phyloP scores from a whole-genome alignment of 805 yeast genomes.

The Candida andamanensis region DNA sequence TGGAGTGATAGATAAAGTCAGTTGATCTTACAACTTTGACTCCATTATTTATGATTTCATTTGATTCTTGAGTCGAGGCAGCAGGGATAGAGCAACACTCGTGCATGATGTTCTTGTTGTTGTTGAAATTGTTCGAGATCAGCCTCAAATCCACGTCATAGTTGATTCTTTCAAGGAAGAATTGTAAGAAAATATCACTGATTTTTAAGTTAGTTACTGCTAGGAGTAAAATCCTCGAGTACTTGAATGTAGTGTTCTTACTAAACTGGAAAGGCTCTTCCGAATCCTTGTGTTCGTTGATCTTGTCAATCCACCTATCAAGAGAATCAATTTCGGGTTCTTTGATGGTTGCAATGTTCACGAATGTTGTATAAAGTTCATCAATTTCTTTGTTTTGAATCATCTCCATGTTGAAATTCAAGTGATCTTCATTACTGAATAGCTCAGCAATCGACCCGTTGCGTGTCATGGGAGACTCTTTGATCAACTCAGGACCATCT shows the following conservation, averaged over 20 bases:
- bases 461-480: slow-evolving; percentile 1
- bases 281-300: slow-evolving; percentile 14
- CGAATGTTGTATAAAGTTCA: slow-evolving; percentile 67
- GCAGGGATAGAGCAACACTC: slow-evolving; percentile 48
- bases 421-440: neutral
- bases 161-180: slow-evolving; percentile 40
- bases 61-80: slow-evolving; percentile 28
- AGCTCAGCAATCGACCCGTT: slow-evolving; percentile 2
- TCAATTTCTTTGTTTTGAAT: slow-evolving; percentile 50
- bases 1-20: slow-evolving; percentile 33
- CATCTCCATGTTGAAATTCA: neutral
- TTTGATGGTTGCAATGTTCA: slow-evolving; percentile 44
- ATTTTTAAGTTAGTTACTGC: slow-evolving; percentile 62
- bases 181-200: slow-evolving; percentile 54
- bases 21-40: slow-evolving; percentile 31
- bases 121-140: slow-evolving; percentile 56
- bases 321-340: slow-evolving; percentile 34
- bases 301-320: slow-evolving; percentile 37
- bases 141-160: slow-evolving; percentile 54
- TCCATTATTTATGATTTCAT: slow-evolving; percentile 39
- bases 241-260: slow-evolving; percentile 17
- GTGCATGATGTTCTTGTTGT: slow-evolving; percentile 67
- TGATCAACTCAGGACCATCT: slow-evolving; percentile 3
- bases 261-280: slow-evolving; percentile 12
- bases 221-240: slow-evolving; percentile 70